phyloP scores from a whole-genome alignment of 2,329 filamentous ascomycete genomes.

The Sclerotinia nivalis region DNA sequence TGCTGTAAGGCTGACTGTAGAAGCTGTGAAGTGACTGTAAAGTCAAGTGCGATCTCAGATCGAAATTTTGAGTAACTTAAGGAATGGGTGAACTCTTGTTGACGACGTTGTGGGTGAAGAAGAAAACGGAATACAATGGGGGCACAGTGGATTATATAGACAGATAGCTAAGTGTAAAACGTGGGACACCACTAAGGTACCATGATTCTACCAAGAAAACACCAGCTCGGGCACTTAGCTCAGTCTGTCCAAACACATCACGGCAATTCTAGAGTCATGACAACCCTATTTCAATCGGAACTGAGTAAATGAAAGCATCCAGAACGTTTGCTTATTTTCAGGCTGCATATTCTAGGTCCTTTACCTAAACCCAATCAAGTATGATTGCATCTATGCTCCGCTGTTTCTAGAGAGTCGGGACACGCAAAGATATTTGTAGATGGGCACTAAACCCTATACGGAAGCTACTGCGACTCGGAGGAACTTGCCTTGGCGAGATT shows the following conservation, averaged over 20 bases:
- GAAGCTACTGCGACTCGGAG: conserved; percentile 2
- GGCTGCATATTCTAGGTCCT: conserved; percentile 3
- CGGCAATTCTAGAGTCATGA: conserved; percentile 17
- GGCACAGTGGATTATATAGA: conserved; percentile 10
- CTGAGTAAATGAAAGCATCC: conserved; percentile 13
- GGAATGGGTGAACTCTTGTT: conserved; percentile 31
- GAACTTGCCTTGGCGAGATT: conserved; percentile 2
- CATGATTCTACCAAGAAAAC: not conserved
- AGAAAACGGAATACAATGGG: not conserved
- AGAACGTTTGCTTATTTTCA: conserved; percentile 16
- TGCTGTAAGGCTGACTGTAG: conserved; percentile 21
- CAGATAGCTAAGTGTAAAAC: not conserved
- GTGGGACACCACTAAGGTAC: not conserved
- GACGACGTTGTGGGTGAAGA: conserved; percentile 29
- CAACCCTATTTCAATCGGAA: conserved; percentile 13
- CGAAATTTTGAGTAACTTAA: conserved; percentile 29
- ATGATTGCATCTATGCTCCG: not conserved
- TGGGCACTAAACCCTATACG: not conserved
- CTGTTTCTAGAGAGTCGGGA: not conserved
- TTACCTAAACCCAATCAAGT: not conserved
- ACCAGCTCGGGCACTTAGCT: conserved; percentile 11
- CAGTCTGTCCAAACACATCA: conserved; percentile 7
- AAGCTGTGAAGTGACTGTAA: conserved; percentile 29
- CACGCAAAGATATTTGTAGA: conserved; percentile 2
- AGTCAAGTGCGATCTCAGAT: conserved; percentile 37